Base-by-base conservation (phyloP, 257 asterid genomes). In the Plantago elongata region DNA sequence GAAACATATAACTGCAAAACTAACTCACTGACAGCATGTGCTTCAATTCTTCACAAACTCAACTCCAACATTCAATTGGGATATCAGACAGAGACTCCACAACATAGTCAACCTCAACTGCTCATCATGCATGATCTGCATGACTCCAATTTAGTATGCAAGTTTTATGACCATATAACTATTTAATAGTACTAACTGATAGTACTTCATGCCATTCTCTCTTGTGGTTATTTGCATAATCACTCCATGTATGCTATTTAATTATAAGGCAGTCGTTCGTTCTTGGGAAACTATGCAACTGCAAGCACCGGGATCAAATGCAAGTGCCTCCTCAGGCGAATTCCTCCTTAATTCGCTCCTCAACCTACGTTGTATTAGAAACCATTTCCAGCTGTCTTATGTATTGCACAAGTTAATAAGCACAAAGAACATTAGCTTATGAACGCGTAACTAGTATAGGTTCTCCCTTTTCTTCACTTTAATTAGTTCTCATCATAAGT, bases 71-170 rank as follows among this genome's bases (percentile, higher is more conserved):
- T 57, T 45, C 17, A 13, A 29, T 12, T 34, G 46, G 9, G 9
- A 57, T 38, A 4, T 34, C 40, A 34, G 8, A 14, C 38, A 16
- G 1, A 51, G 14, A 17, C 57, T 51, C 16, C 38, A 52, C 58
- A 18, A 17, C 11, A 48, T 51, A 38, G 62, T 57, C 62, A 57
- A 57, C 47, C 62, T 57, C 46, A 42, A 57, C 40, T 34, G 40
- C 40, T 34, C 40, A 34, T 4, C 40, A 34, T 34, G 29, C 40
- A 34, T 34, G 29, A 57, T 57, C 62, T 30, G 47, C 62, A 57
- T 57, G 62, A 57, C 45, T 57, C 27, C 62, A 57, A 2, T 30
- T 4, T 34, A 34, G 40, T 57, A 15, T 40, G 62, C 46, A 42
- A 38, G 15, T 13, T 9, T 30, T 30, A 30, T 37, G 12, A 57